These are phyloP conservation scores for Hygrocybe coccinea DNA, from an alignment of 768 basidiomycete genomes.

Conservation along the genomic window DNA sequence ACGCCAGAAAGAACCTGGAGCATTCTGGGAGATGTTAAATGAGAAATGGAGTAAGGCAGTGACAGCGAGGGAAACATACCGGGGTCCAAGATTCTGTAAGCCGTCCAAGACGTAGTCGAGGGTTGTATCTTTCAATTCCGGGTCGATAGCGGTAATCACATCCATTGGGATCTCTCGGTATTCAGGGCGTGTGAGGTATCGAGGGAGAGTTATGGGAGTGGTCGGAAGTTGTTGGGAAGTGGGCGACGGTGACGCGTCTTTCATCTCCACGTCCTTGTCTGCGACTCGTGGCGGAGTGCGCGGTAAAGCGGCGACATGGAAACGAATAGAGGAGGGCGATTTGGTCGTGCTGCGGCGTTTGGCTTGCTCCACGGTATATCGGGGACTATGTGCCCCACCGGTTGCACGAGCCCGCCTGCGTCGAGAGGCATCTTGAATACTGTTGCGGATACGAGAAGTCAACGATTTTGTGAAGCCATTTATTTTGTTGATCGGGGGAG, in stretches of 20 bases:
- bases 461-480: constrained; percentile 13
- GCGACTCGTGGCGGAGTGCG: constrained; percentile 11
- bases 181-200: constrained; percentile 48
- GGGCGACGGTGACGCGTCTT: constrained; percentile 17
- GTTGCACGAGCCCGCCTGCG: constrained; percentile 38
- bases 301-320: constrained; percentile 19
- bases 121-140: constrained; percentile 44
- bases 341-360: constrained; percentile 30
- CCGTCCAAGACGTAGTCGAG: constrained; percentile 51
- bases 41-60: not conserved
- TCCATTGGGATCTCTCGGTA: constrained; percentile 44
- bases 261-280: constrained; percentile 30
- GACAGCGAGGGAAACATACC: constrained; percentile 29
- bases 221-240: constrained; percentile 22
- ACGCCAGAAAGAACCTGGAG: constrained; percentile 39
- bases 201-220: constrained; percentile 40
- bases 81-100: constrained; percentile 41
- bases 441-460: constrained; percentile 18
- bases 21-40: constrained; percentile 24
- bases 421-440: constrained; percentile 26
- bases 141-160: constrained; percentile 46
- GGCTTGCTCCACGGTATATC: constrained; percentile 36
- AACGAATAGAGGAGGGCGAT: constrained; percentile 22
- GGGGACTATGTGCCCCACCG: constrained; percentile 26
- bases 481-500: constrained; percentile 7